Evolutionary conservation across 2,329 filamentous ascomycete genomes (phyloP).

Genomic region (Sporothrix phasma): DNA sequence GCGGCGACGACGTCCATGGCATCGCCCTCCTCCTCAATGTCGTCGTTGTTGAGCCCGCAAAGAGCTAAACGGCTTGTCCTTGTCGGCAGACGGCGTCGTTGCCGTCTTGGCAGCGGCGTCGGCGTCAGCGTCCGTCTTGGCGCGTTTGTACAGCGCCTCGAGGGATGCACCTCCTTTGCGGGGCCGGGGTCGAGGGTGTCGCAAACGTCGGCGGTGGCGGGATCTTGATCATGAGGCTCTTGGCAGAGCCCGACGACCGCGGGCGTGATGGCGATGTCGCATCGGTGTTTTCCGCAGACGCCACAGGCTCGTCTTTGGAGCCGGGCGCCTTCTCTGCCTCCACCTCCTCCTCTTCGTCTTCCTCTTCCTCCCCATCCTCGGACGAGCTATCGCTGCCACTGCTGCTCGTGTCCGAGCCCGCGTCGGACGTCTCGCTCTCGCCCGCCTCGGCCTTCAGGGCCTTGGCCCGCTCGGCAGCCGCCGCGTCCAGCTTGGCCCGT

Average conservation of each 20-base stretch:
- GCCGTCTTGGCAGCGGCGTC: neutral
- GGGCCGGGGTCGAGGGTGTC: constrained; percentile 29
- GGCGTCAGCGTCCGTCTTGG: constrained; percentile 32
- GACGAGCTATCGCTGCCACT: constrained; percentile 22
- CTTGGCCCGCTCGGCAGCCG: constrained; percentile 11
- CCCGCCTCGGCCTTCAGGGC: neutral
- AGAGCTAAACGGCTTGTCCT: constrained; percentile 56
- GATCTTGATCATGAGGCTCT: constrained; percentile 46
- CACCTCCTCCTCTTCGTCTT: constrained; percentile 14
- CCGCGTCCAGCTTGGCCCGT: constrained; percentile 16
- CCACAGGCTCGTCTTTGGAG: constrained; percentile 20
- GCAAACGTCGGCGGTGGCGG: constrained; percentile 26
- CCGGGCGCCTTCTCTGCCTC: constrained; percentile 14
- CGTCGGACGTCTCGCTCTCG: constrained; percentile 19
- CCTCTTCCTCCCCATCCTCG: constrained; percentile 16
- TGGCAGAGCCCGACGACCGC: constrained; percentile 41
- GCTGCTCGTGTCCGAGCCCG: constrained; percentile 18
- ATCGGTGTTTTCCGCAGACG: constrained; percentile 28
- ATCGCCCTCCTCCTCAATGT: constrained; percentile 30
- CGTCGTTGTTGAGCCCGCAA: constrained; percentile 49
- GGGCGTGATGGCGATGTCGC: constrained; percentile 30
- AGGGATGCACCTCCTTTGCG: constrained; percentile 64
- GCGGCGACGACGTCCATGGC: constrained; percentile 32
- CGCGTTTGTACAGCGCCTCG: constrained; percentile 81
- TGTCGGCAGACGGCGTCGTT: neutral